phyloP scores from a whole-genome alignment of 2,329 filamentous ascomycete genomes.

The Cryphonectria carpinicola region DNA sequence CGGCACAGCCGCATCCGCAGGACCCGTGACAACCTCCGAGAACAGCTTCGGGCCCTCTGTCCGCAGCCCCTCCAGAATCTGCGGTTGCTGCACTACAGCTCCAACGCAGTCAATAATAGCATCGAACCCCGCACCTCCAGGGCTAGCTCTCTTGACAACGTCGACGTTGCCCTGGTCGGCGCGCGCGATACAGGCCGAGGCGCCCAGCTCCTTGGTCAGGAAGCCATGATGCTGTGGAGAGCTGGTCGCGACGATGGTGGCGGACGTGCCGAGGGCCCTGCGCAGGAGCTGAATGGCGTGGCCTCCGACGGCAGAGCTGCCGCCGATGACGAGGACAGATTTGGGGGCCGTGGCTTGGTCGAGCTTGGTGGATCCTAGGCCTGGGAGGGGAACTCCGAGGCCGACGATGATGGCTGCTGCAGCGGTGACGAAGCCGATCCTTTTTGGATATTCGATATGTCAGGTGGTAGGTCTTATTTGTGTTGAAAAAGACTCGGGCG shows the following conservation, averaged over 20 bases:
- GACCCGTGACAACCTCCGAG: constrained; percentile 36
- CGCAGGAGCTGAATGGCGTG: constrained; percentile 43
- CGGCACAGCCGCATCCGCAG: constrained; percentile 32
- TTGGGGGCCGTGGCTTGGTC: constrained; percentile 14
- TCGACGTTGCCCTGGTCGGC: constrained; percentile 27
- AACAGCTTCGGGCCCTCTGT: constrained; percentile 37
- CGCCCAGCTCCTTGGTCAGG: constrained; percentile 31
- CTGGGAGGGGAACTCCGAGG: constrained; percentile 35
- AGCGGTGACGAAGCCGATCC: constrained; percentile 35
- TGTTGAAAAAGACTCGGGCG: neutral
- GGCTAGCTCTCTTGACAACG: constrained; percentile 32
- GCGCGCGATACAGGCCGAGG: constrained; percentile 31
- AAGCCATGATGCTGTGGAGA: constrained; percentile 34
- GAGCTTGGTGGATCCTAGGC: constrained; percentile 26
- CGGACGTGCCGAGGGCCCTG: constrained; percentile 35
- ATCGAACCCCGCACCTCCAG: constrained; percentile 37
- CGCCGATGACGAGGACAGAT: constrained; percentile 43
- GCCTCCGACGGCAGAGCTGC: constrained; percentile 40
- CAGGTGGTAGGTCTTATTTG: neutral
- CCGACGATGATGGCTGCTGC: constrained; percentile 32
- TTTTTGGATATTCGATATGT: constrained; percentile 8
- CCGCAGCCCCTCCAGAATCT: constrained; percentile 36
- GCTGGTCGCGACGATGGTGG: constrained; percentile 40
- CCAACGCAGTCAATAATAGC: constrained; percentile 41
- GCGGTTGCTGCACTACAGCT: constrained; percentile 32